Percentiles rank a stretch among this genome's conserved stretches.
phyloP scores from a whole-genome alignment of 257 asterid genomes.

The Euphrasia confusa region DNA sequence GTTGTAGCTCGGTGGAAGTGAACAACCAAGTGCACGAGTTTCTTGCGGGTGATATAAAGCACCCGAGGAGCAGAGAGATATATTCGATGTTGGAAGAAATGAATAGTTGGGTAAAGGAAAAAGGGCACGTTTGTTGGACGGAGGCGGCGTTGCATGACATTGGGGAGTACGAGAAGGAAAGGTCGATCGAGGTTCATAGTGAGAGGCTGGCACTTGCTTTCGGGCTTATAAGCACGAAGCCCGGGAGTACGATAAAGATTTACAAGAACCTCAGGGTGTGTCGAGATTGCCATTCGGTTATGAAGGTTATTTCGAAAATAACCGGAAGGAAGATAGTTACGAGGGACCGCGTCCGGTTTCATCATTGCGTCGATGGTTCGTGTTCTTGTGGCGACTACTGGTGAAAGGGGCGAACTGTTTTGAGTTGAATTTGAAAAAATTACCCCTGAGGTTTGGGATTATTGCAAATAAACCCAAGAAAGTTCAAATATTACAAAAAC shows the following conservation, averaged over 20 bases:
- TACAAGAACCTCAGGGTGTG: slow-evolving; percentile 48
- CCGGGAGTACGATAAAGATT: slow-evolving; percentile 40
- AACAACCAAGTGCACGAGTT: slow-evolving; percentile 44
- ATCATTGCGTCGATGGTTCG: slow-evolving; percentile 43
- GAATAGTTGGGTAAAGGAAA: slow-evolving; percentile 32
- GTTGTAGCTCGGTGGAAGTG: slow-evolving; percentile 53
- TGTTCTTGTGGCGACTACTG: slow-evolving; percentile 57
- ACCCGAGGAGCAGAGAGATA: slow-evolving; percentile 39
- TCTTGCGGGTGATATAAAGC: slow-evolving; percentile 47
- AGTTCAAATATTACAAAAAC: no score
- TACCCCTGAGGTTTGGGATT: no score
- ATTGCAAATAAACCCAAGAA: no score
- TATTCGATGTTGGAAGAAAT: slow-evolving; percentile 38
- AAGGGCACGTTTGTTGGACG: slow-evolving; percentile 31
- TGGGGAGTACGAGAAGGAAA: slow-evolving; percentile 35
- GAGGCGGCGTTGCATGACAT: slow-evolving; percentile 35
- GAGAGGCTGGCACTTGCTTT: slow-evolving; percentile 51
- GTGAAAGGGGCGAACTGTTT: slow-evolving; percentile 6
- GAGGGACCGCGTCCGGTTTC: slow-evolving; percentile 55
- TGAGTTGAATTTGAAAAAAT: no score
- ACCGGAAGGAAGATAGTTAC: slow-evolving; percentile 40
- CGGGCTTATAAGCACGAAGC: slow-evolving; percentile 46
- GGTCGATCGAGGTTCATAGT: slow-evolving; percentile 44
- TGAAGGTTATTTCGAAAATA: slow-evolving; percentile 39
- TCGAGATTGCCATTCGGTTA: slow-evolving; percentile 41